Evolutionary conservation across 768 basidiomycete species (phyloP), one percentile per base, ranked within the genome.

Genomic region (Dentipellis fragilis): DNA sequence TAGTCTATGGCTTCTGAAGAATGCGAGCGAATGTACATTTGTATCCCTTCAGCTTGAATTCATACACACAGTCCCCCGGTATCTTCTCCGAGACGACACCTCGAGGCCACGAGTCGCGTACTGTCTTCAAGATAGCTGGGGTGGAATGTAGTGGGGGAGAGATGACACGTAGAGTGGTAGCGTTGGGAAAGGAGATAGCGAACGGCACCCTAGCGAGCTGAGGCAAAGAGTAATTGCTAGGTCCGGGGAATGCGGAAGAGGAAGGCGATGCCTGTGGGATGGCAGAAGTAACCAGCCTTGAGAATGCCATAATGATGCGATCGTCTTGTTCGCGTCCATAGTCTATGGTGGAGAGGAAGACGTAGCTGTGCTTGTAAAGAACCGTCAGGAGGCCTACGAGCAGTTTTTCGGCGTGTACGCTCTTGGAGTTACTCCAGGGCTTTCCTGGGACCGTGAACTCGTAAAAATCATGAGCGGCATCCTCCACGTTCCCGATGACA

Each of bases 31-130:
- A 70, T 80, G 54, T 65, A 88, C 88, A 87, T 72, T 78, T 83
- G 65, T 89, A 89, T 21, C 87, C 88, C 63, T 87, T 87, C 52
- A 89, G 72, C 68, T 86, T 89, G 70, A 89, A 89, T 66, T 89
- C 87, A 65, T 80, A 89, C 7, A 81, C 79, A 55, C 79, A 79
- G 23, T 84, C 80, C 4, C 79, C 84, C 1, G 88, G 74, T 62
- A 85, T 89, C 73, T 83, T 87, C 67, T 89, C 87, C 0, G 83
- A 81, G 8, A 85, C 80, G 10, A 89, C 85, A 16, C 87, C 88
- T 61, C 86, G 77, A 16, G 87, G 87, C 88, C 87, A 89, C 36
- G 88, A 79, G 19, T 75, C 78, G 55, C 87, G 77, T 17, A 89
- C 85, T 16, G 87, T 84, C 64, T 86, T 83, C n/a, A 89, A 73